Evolutionary conservation across 2,329 filamentous ascomycete species (phyloP).

Genomic region (Fusarium verticillioides): DNA sequence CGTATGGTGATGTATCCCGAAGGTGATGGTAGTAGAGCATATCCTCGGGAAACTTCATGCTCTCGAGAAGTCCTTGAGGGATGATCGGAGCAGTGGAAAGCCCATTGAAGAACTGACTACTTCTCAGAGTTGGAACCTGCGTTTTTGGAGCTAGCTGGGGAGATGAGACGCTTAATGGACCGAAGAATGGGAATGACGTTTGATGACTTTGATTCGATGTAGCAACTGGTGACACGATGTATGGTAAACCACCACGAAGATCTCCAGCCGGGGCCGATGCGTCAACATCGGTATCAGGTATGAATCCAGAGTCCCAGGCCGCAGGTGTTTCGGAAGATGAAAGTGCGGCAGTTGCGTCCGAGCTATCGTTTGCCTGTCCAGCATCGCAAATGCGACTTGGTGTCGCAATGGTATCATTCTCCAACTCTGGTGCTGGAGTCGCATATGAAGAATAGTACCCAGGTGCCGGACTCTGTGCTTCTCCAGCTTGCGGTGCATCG

Average conservation of each 20-base stretch:
- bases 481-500: neutral
- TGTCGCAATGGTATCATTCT: neutral
- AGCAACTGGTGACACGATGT: neutral
- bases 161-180: neutral
- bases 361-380: neutral
- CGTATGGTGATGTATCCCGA: constrained; percentile 11
- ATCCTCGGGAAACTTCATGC: constrained; percentile 29
- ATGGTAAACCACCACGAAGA: neutral
- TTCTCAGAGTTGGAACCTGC: neutral
- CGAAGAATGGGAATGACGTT: neutral
- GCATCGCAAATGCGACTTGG: neutral
- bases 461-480: neutral
- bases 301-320: neutral
- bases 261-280: neutral
- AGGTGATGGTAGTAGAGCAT: constrained; percentile 36
- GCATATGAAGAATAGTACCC: neutral
- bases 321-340: neutral
- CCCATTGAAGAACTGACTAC: neutral
- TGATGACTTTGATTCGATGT: neutral
- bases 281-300: neutral
- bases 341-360: neutral
- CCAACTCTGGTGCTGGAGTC: neutral
- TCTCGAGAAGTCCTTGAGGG: constrained; percentile 13
- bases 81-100: constrained; percentile 7
- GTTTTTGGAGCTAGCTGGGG: neutral